Base-by-base conservation (phyloP, 305 asterid genomes). In the Plantago coronopus region DNA sequence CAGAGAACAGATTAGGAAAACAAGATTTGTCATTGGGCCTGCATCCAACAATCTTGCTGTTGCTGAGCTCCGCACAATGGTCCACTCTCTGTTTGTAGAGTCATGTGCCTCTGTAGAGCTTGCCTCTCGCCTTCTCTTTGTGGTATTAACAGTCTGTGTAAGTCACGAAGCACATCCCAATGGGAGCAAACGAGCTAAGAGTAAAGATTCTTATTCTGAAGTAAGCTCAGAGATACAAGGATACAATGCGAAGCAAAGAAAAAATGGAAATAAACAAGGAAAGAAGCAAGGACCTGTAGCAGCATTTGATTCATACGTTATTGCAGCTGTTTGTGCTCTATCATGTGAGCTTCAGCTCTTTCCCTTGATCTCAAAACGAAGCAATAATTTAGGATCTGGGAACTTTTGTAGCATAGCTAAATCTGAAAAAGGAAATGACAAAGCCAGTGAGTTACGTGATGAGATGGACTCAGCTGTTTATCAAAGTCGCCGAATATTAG, bases 291-390 rank as follows among this genome's bases (percentile, higher is more conserved):
- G 99, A 47, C 96, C 99, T 1, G 91, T 94, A 54, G 95, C 99
- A 19, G 94, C 99, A 42, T 89, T 89, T 67, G 99, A 94, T 77
- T 94, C 99, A 64, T 94, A 87, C 72, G 97, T 94, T 57, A 81
- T 94, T 72, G 99, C 99, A 68, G 97, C 99, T 67, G 84, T 94
- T 54, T 94, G 97, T 82, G 99, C 99, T 76, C 80, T 94, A 65
- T 85, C 99, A 17, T 94, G 95, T 67, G 99, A 94, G 66, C 96
- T 94, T 64, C 96, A 94, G 74, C 87, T 94, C 63, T 85, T 85
- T 57, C 95, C 97, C 61, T 75, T 89, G 78, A 78, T 89, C 70
- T 76, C 95, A 14, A 85, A 86, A 82, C 89, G 85, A 62, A 63
- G 80, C 59, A 71, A 75, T 43, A 64, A 38, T 50, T 64, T 73